Conservation (phyloP, 1,139 yeast species). For the Suhomyces guaymorum region DNA sequence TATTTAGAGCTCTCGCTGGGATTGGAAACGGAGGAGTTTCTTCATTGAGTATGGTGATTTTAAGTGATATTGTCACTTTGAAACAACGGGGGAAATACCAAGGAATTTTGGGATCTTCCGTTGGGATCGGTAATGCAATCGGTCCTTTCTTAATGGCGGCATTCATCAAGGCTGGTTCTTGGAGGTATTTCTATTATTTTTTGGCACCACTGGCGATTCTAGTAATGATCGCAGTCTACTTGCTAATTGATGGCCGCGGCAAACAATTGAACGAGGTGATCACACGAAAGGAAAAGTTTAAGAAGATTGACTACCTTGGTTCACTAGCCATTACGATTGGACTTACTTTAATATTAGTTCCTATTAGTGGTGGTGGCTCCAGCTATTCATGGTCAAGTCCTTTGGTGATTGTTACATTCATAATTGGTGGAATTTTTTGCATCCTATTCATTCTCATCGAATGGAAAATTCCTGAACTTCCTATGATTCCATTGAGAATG, state of each 20-base stretch:
- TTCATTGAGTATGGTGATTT: slow-evolving; percentile 44
- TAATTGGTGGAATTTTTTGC: slow-evolving; percentile 46
- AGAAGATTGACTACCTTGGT: slow-evolving; percentile 53
- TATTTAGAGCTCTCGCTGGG: slow-evolving; percentile 47
- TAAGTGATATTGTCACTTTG: slow-evolving; percentile 44
- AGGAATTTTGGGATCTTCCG: slow-evolving; percentile 50
- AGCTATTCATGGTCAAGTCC: slow-evolving; percentile 53
- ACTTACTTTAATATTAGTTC: slow-evolving; percentile 45
- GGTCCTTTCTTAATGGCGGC: slow-evolving; percentile 63
- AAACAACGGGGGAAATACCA: slow-evolving; percentile 47
- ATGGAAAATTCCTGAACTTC: slow-evolving; percentile 49
- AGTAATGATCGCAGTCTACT: slow-evolving; percentile 28
- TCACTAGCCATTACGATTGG: slow-evolving; percentile 46
- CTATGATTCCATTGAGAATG: slow-evolving; percentile 55
- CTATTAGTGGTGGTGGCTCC: slow-evolving; percentile 56
- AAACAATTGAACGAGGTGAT: slow-evolving; percentile 26
- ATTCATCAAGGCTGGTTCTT: slow-evolving; percentile 42
- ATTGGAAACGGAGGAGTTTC: slow-evolving; percentile 49
- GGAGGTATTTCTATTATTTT: slow-evolving; percentile 54
- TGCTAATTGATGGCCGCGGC: slow-evolving; percentile 28
- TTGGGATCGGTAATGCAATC: slow-evolving; percentile 54
- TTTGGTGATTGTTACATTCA: slow-evolving; percentile 46
- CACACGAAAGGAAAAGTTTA: slow-evolving; percentile 32
- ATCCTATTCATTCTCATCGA: slow-evolving; percentile 48
- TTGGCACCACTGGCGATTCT: slow-evolving; percentile 44